Conservation (phyloP, 768 basidiomycete species). For the Amanita fuliginea region DNA sequence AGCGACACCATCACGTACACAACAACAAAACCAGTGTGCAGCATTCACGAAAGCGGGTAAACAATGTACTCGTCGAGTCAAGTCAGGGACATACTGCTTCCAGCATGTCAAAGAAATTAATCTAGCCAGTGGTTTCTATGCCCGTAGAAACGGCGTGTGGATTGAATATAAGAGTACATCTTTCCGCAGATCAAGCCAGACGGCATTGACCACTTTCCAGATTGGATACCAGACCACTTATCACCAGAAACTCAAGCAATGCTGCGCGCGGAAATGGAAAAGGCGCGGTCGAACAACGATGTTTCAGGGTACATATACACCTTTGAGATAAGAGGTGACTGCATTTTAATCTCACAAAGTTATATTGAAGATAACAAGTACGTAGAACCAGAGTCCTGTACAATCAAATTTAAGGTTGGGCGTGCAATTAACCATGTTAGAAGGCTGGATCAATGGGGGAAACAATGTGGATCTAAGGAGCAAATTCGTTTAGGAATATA, state of each 20-base stretch:
- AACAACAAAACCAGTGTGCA: slow-evolving; percentile 38
- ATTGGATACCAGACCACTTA: slow-evolving; percentile 62
- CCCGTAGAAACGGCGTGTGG: slow-evolving; percentile 37
- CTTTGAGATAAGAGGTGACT: slow-evolving; percentile 63
- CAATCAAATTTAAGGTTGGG: slow-evolving; percentile 69
- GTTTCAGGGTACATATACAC: slow-evolving; percentile 72
- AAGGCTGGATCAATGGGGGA: slow-evolving; percentile 70
- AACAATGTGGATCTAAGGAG: slow-evolving; percentile 70
- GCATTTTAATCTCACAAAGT: not conserved
- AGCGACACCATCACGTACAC: slow-evolving; percentile 10
- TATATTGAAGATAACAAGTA: not conserved
- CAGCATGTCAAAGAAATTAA: slow-evolving; percentile 53
- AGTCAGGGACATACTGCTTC: slow-evolving; percentile 43
- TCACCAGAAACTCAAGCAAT: slow-evolving; percentile 48
- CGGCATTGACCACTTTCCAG: slow-evolving; percentile 21
- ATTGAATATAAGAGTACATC: slow-evolving; percentile 46
- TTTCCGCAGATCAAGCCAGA: slow-evolving; percentile 5
- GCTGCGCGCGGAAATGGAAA: slow-evolving; percentile 35
- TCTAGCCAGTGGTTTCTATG: slow-evolving; percentile 43
- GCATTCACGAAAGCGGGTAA: slow-evolving; percentile 56
- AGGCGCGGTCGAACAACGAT: slow-evolving; percentile 41
- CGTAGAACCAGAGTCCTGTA: slow-evolving; percentile 17
- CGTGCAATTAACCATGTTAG: slow-evolving; percentile 63
- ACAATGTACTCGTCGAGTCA: slow-evolving; percentile 51
- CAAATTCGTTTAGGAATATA: slow-evolving; percentile 67